A percentile compares a stretch with the other conserved stretches of the same genome.
phyloP scores from a whole-genome alignment of 139 green algal genomes.

The Haematococcus sp. region DNA sequence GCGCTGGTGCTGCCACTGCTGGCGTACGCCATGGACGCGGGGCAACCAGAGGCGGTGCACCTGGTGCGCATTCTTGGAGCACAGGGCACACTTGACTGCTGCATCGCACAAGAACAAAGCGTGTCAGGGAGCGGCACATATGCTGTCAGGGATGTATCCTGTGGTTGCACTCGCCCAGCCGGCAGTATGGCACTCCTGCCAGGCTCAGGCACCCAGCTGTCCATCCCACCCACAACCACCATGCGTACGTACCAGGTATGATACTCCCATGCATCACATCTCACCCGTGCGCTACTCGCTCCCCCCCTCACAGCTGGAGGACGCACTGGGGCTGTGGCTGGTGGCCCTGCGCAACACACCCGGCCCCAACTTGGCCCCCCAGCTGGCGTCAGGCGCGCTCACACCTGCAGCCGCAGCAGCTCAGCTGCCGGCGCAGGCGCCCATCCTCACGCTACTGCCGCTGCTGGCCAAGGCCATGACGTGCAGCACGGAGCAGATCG shows the following conservation, averaged over 20 bases:
- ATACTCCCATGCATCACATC: too few relatives aligned
- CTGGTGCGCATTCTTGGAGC: not conserved
- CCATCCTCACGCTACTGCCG: slow-evolving; percentile 62
- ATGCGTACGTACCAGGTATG: not conserved
- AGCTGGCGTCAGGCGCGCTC: not conserved
- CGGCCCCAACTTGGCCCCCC: not conserved
- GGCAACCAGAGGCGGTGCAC: slow-evolving; percentile 61
- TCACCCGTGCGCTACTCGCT: not conserved
- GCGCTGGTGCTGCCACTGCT: slow-evolving; percentile 72
- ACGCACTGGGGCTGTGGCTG: slow-evolving; percentile 85
- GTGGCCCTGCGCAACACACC: slow-evolving; percentile 79
- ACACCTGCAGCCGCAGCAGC: not conserved
- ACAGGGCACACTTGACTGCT: too few relatives aligned
- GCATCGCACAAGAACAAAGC: too few relatives aligned
- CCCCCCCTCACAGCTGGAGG: slow-evolving; percentile 62
- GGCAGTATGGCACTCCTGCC: not conserved
- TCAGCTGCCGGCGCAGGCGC: not conserved
- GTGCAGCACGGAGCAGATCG: slow-evolving; percentile 51
- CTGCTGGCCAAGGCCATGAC: slow-evolving; percentile 59
- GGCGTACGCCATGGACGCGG: slow-evolving; percentile 59
- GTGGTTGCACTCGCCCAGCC: too few relatives aligned
- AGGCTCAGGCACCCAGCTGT: too few relatives aligned
- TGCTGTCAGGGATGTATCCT: too few relatives aligned
- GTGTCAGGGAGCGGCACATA: too few relatives aligned
- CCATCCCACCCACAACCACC: too few relatives aligned